Evolutionary conservation across 495 filamentous ascomycete genomes (phyloP), one percentile per base, ranked within the genome.

Genomic region (Penicillium ucsense): DNA sequence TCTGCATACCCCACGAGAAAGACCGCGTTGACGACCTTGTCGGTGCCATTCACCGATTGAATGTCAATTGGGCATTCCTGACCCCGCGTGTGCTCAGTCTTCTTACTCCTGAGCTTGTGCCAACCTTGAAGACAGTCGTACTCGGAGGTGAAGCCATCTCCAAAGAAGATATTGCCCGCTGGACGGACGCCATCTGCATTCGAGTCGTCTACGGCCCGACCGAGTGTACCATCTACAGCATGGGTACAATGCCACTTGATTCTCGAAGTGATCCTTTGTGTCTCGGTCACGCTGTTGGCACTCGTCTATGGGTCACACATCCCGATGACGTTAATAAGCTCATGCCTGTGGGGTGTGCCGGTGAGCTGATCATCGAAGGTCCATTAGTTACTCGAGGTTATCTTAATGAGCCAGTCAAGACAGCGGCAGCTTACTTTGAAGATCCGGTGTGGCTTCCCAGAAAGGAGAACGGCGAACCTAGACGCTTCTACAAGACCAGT

Each of bases 311-410:
- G 32, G 32, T 29, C 2, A 31, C 30, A 68, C 70, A 28, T 55
- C 51, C 8, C 5, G 31, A 48, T 5, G 29, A 48, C 11, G 6
- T 8, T 29, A 3, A 41, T 6, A 34, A 35, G 11, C 65, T 82
- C 3, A 55, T 66, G n/a, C 73, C 76, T 0, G 47, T 80, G 31
- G 79, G 79, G 3, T 53, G 58, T 4, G 60, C 74, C 4, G 80
- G 80, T 8, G 80, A 83, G 51, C 59, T 82, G 35, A 41, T 76
- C 10, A 60, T 83, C 32, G 71, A 76, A 56, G 76, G 79, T 0
- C 70, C 76, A 4, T 57, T 73, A 11, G 57, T 80, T 0, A 72
- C 68, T 0, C 50, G 32, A 20, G 46, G 38, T 32, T 48, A 48
- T 40, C 31, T 48, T 5, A 41, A 48, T 41, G 38, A 48, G 6